These are phyloP conservation scores for Aegilops umbellulata DNA, from an alignment of 176 grass and related monocot genomes.

Conservation along the genomic window DNA sequence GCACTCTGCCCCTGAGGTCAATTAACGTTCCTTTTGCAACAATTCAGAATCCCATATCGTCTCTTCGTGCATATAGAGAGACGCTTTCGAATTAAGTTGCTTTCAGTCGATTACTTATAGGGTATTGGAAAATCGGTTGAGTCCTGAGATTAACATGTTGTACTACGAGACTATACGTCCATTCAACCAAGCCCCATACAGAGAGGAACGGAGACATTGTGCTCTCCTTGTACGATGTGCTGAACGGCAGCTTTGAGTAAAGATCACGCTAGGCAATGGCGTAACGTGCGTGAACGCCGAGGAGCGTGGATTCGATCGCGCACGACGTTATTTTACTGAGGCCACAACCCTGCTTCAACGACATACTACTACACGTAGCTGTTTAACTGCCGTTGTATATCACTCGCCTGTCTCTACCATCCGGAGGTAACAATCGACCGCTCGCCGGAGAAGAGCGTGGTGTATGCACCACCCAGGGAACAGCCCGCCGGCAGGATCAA, in stretches of 20 bases:
- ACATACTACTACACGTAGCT: background rate
- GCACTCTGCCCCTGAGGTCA: background rate
- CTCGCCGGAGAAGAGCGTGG: background rate
- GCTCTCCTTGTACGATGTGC: no score
- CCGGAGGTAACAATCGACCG: background rate
- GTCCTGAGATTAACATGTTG: background rate
- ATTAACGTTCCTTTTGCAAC: conserved; percentile 21
- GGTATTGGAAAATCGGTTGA: background rate
- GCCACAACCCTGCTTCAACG: background rate
- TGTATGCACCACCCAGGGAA: background rate
- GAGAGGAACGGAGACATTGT: no score
- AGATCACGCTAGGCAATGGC: background rate
- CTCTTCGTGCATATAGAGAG: background rate
- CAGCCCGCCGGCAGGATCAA: background rate
- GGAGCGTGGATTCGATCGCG: background rate
- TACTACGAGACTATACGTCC: no score
- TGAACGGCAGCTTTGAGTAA: background rate
- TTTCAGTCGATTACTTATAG: no score
- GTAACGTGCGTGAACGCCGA: background rate
- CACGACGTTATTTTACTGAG: background rate
- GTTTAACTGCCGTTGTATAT: background rate
- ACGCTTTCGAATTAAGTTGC: no score
- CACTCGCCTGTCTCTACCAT: background rate
- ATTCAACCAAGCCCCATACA: no score
- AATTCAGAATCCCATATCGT: background rate